Percentiles rank a stretch among this genome's conserved stretches.
phyloP scores from a whole-genome alignment of 805 yeast genomes.

The Blastobotrys robertii region DNA sequence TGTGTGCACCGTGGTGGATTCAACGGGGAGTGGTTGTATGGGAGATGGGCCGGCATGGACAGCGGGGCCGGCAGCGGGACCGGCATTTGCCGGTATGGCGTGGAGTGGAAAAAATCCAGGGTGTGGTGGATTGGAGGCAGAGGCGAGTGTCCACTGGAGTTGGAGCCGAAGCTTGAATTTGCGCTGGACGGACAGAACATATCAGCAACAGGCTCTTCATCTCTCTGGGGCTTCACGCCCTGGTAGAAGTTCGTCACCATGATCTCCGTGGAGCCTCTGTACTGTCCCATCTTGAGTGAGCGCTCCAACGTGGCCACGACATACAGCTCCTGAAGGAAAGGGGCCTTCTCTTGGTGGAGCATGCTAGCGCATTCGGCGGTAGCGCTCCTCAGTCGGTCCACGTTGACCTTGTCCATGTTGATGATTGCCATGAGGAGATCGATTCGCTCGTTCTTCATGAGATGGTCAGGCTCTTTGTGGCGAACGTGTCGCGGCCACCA shows the following conservation, averaged over 20 bases:
- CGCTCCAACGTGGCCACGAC: conserved; percentile 2
- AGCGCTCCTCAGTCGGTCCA: conserved; percentile 2
- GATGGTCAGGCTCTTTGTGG: conserved; percentile 69
- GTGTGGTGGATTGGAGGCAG: too few species aligned
- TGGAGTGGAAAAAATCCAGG: too few species aligned
- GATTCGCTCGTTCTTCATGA: conserved; percentile 48
- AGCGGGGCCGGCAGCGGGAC: too few species aligned
- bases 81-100: too few species aligned
- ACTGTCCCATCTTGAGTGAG: background rate
- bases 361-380: conserved; percentile 1
- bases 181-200: background rate
- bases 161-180: too few species aligned
- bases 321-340: conserved; percentile 5
- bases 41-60: too few species aligned
- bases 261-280: background rate
- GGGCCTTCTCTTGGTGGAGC: background rate
- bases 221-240: background rate
- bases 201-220: background rate
- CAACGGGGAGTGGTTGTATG: too few species aligned
- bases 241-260: background rate
- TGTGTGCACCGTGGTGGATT: too few species aligned
- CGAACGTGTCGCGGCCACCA: conserved; percentile 63
- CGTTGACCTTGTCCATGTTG: background rate
- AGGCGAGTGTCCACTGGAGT: too few species aligned
- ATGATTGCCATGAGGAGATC: conserved; percentile 29